Evolutionary conservation across 2,329 filamentous ascomycete genomes (phyloP), one percentile per base, ranked within the genome.

Genomic region (Aspergillus sp.): DNA sequence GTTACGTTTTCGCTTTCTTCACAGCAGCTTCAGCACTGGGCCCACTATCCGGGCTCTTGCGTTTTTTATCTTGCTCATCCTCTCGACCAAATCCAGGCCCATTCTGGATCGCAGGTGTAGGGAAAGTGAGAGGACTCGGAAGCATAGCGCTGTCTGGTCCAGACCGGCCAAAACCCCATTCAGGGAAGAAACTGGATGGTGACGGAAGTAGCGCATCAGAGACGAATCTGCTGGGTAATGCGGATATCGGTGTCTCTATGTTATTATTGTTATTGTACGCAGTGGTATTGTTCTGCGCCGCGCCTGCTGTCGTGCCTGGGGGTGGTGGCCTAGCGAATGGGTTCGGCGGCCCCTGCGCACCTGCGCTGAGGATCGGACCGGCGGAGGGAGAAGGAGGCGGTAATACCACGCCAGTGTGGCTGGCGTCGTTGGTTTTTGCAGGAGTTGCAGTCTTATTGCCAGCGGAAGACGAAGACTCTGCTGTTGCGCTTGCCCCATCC

Each of bases 341-440:
- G 75, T 99, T 99, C 2, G 93, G 93, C 15, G 95, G 95, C 0
- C 95, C 95, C 43, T 89, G 90, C 8, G 95, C 94, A 46, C 95
- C 95, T 0, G 95, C 95, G 52, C 93, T 97, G 59, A 97, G 82
- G 7, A 98, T 83, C 2, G 92, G 88, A 23, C 91, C 91, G 2
- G 92, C 91, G 31, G 92, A 96, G 0, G 95, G 94, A 1, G 95
- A 97, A 0, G 95, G 95, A 7, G 94, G 94, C 19, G 95, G 95
- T 6, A 99, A 83, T 3, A 97, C 92, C 22, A 96, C 89, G 19
- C 88, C 87, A 4, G 86, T 84, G 69, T 89, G 86, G 5, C 84
- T 87, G 50, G 87, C 79, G 54, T 85, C 83, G 0, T 78, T 80
- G 23, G 75, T 77, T 66, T 82, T 84, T 51, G 87, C 85, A 3